Evolutionary conservation across 2,329 filamentous ascomycete species (phyloP).

Genomic region (Alternaria conjuncta): DNA sequence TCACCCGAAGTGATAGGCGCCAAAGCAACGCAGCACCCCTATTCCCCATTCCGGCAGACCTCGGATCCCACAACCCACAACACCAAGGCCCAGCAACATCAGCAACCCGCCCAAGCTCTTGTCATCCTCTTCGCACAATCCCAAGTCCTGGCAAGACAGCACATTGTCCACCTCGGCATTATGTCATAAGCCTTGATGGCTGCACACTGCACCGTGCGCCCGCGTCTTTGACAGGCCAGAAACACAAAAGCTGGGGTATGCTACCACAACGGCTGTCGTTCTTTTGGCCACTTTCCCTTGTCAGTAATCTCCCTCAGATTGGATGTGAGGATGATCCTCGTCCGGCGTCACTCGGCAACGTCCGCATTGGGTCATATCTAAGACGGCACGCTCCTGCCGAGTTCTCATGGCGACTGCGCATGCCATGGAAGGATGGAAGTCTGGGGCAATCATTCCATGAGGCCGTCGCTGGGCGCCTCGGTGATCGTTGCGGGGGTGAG

Average conservation of each 20-base stretch:
- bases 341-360: neutral
- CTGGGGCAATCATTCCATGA: neutral
- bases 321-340: neutral
- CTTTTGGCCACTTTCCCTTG: conserved; percentile 1
- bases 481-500: neutral
- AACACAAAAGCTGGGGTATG: conserved; percentile 15
- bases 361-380: neutral
- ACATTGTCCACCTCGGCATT: neutral
- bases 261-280: conserved; percentile 7
- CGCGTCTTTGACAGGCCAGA: neutral
- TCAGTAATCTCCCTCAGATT: conserved; percentile 3
- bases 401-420: neutral
- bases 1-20: neutral
- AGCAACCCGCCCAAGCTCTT: neutral
- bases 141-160: neutral
- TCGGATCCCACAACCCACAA: conserved; percentile 2
- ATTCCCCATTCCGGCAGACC: neutral
- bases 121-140: neutral
- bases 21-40: neutral
- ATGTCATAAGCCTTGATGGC: conserved; percentile 1
- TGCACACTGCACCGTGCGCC: neutral
- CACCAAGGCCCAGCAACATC: neutral
- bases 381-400: neutral
- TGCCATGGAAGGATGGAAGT: conserved; percentile 2
- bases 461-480: neutral